Percentiles rank a stretch among this genome's conserved stretches.
Conservation (phyloP, 805 yeast species). For the Metschnikowia chrysomelidarum region DNA sequence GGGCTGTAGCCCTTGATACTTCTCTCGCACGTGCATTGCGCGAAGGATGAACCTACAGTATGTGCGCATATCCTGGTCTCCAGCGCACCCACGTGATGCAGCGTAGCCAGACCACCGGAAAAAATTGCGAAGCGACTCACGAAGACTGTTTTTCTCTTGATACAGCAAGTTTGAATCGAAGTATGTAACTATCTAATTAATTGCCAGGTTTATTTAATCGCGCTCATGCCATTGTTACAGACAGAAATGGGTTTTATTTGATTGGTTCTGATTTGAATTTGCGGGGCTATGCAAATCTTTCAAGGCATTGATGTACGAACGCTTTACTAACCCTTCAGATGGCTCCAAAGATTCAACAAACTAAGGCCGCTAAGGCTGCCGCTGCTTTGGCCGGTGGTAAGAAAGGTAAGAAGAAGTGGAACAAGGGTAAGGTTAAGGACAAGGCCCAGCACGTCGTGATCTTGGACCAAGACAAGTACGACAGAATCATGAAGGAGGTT, state of each 20-base stretch:
- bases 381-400: slow-evolving; percentile 99
- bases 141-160: slow-evolving; percentile 17
- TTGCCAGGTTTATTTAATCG: too few relatives aligned
- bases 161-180: slow-evolving; percentile 28
- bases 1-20: slow-evolving; percentile 18
- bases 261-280: too few relatives aligned
- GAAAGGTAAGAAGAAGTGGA: slow-evolving; percentile 99
- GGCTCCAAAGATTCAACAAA: slow-evolving; percentile 99
- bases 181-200: slow-evolving; percentile 22
- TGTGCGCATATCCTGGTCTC: not conserved
- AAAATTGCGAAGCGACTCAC: slow-evolving; percentile 14
- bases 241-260: too few relatives aligned
- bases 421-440: slow-evolving; percentile 99
- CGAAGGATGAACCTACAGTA: not conserved
- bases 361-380: slow-evolving; percentile 99
- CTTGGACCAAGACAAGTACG: slow-evolving; percentile 97
- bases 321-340: slow-evolving; percentile 36
- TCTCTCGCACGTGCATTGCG: not conserved
- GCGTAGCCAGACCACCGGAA: slow-evolving; percentile 9
- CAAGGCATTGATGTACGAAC: too few relatives aligned
- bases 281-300: too few relatives aligned
- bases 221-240: too few relatives aligned
- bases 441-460: slow-evolving; percentile 98
- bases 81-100: slow-evolving; percentile 12
- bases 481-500: slow-evolving; percentile 98